Conservation (phyloP, 441 rosid genomes). For the Erodium moschatum region DNA sequence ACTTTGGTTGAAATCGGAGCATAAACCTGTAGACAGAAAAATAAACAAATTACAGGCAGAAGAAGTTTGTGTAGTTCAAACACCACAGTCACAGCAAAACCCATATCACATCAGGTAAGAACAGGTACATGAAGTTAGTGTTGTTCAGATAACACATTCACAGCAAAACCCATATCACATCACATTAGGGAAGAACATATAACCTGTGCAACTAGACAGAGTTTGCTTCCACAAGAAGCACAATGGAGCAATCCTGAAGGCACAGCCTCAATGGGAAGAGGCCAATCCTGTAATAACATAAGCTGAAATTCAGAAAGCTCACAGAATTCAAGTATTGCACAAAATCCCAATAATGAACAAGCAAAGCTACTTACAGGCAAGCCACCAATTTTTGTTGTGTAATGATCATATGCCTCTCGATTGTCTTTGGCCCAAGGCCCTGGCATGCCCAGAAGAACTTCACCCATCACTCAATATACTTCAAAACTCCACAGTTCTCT, state of each 20-base stretch:
- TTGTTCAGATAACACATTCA: no score
- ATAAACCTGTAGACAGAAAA: slow-evolving; percentile 37
- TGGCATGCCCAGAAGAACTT: slow-evolving; percentile 54
- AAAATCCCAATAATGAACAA: not conserved
- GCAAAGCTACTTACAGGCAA: slow-evolving; percentile 44
- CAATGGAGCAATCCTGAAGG: slow-evolving; percentile 36
- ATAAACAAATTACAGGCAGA: not conserved
- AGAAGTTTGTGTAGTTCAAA: no score
- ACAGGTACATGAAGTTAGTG: no score
- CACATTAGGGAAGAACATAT: not conserved
- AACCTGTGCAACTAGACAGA: slow-evolving; percentile 79
- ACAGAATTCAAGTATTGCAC: not conserved
- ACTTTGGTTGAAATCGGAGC: slow-evolving; percentile 49
- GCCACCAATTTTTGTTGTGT: slow-evolving; percentile 75
- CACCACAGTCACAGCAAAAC: no score
- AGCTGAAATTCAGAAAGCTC: not conserved
- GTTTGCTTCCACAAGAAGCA: slow-evolving; percentile 42
- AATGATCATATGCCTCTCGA: slow-evolving; percentile 61
- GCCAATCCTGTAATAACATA: slow-evolving; percentile 55
- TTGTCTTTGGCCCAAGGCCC: slow-evolving; percentile 71
- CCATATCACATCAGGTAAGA: no score
- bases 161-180: no score
- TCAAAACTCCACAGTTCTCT: not conserved
- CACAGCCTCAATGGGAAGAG: slow-evolving; percentile 38
- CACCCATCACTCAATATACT: slow-evolving; percentile 27